Evolutionary conservation across 164 flowering plant species (phyloP), one percentile per base, ranked within the genome.

Genomic region (Annona cherimola): DNA sequence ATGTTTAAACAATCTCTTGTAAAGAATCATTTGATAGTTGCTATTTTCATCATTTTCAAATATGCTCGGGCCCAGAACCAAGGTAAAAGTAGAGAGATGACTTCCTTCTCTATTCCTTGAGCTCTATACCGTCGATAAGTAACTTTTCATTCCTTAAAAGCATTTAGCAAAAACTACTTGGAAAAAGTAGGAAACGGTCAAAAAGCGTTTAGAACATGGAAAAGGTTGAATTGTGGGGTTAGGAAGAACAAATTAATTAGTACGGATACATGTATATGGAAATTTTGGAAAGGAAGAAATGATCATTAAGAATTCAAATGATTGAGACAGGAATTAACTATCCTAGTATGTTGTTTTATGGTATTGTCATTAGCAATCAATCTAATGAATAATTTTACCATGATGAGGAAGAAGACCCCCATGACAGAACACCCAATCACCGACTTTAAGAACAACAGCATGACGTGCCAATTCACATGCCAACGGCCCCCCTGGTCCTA

Each of bases 361-460:
- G 12, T 64, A 64, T 41, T 64, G 40, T 44, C 43, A 39, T 40
- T 5, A 41, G 12, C 44, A 43, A 64, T 16, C 67, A 14, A 64
- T 11, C n/a, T 40, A 40, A 11, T 9, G 19, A 70, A 5, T 71
- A 41, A 35, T 60, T 71, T 76, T 87, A 94, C 99, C 99, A 76
- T 94, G 99, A 78, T 86, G 95, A 78, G 99, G 99, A 82, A 94
- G 97, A 81, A 94, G 92, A 42, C 98, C 98, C 20, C 99, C 99
- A 70, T 92, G 99, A 84, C 99, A 92, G 78, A 95, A 92, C 50
- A 95, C 81, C 99, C 98, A 95, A 68, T 95, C 96, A 81, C 92
- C 83, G 41, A 95, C 87, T 81, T 86, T 86, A 74, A 95, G 96
- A 67, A 85, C 88, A 76, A 95, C 96, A 65, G 90, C 75, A 80